Percentiles rank a stretch among this genome's conserved stretches.
Conservation (phyloP, 2,329 filamentous ascomycete species). For the Coniochaeta ligniaria region DNA sequence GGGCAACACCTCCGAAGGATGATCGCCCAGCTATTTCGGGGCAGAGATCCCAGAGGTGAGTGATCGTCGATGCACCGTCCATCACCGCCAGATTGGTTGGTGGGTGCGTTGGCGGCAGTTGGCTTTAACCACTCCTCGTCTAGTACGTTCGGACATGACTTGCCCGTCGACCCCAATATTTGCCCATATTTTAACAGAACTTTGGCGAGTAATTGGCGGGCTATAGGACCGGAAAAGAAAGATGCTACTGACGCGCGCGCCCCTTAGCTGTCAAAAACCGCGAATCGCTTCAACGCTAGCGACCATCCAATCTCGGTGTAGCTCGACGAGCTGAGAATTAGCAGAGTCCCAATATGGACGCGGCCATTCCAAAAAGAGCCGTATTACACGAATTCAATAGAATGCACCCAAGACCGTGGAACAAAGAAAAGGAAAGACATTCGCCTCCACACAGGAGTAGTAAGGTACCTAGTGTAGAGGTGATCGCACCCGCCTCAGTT, state of each 20-base stretch:
- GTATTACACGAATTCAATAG: neutral
- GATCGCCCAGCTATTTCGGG: slow-evolving; percentile 1
- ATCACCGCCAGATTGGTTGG: neutral
- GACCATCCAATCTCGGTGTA: neutral
- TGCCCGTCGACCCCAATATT: no score
- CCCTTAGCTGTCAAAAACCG: neutral
- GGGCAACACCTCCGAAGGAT: neutral
- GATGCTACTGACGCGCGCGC: no score
- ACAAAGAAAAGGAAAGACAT: neutral
- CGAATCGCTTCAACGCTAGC: neutral
- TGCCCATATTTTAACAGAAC: no score
- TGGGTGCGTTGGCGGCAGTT: neutral
- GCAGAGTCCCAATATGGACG: neutral
- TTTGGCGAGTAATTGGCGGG: neutral
- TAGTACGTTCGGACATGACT: no score
- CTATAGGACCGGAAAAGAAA: neutral
- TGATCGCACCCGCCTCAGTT: neutral
- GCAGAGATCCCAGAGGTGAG: neutral
- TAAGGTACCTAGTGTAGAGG: no score
- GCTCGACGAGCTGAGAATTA: neutral
- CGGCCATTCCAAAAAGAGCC: neutral
- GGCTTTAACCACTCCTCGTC: neutral
- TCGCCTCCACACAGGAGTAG: neutral
- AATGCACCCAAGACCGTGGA: neutral
- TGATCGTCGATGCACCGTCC: neutral